Conservation (phyloP, 345 rosid species). For the Salix exigua region DNA sequence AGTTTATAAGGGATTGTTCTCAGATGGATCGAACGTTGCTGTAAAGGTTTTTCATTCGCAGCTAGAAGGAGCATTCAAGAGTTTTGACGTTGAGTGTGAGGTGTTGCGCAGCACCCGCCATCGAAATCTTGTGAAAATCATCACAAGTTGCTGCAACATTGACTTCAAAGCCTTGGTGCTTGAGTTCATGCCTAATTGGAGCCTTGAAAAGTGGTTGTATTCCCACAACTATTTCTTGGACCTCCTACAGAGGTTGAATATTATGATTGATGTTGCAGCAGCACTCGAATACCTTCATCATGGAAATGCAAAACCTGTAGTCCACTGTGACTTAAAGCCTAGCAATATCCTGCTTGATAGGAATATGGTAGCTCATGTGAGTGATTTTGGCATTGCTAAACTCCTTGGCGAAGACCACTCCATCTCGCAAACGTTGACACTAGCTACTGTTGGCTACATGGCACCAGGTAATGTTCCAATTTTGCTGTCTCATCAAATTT, state of each 20-base stretch:
- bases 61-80: not conserved
- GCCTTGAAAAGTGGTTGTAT: conserved; percentile 15
- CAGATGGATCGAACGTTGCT: not conserved
- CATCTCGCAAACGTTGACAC: not conserved
- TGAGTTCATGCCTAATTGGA: conserved; percentile 16
- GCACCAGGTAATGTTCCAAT: conserved; percentile 13
- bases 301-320: not conserved
- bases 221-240: conserved; percentile 10
- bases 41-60: conserved; percentile 8
- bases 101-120: not conserved
- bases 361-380: conserved; percentile 10
- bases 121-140: not conserved
- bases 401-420: not conserved
- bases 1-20: not conserved
- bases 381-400: conserved; percentile 13
- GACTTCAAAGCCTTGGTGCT: conserved; percentile 1
- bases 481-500: not conserved
- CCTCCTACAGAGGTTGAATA: conserved; percentile 1
- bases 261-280: conserved; percentile 14
- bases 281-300: conserved; percentile 15
- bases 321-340: conserved; percentile 22
- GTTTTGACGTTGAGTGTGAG: conserved; percentile 3
- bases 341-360: conserved; percentile 4
- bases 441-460: conserved; percentile 12
- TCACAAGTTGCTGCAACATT: not conserved